Evolutionary conservation across 371 early-diverging fungal species (phyloP).

Genomic region (Lichtheimia corymbifera): DNA sequence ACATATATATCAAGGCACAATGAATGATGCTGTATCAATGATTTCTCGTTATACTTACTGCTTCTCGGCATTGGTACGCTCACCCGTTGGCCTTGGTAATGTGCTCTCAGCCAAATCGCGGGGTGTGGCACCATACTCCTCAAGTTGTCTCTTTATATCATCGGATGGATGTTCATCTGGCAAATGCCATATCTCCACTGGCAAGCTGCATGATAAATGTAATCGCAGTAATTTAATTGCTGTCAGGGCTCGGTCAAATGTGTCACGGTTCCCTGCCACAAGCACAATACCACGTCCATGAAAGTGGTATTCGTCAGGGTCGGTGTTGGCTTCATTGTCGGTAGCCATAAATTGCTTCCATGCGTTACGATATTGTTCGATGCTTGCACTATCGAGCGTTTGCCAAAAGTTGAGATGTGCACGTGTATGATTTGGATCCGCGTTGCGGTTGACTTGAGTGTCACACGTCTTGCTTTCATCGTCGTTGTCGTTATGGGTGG

Average conservation of each 20-base stretch:
- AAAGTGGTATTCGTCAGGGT: not conserved
- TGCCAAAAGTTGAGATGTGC: conserved; percentile 40
- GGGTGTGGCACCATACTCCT: conserved; percentile 17
- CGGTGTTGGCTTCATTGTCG: conserved; percentile 1
- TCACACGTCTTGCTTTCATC: no score
- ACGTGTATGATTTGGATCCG: conserved; percentile 40
- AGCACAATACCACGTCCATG: conserved; percentile 38
- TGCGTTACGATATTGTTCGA: conserved; percentile 18
- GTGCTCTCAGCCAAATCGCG: conserved; percentile 29
- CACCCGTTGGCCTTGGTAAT: conserved; percentile 29
- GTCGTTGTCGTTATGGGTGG: no score
- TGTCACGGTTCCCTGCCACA: conserved; percentile 48
- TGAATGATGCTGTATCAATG: no score
- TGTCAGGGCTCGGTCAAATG: conserved; percentile 34
- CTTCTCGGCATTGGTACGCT: conserved; percentile 35
- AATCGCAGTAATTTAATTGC: conserved; percentile 28
- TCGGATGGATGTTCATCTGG: conserved; percentile 33
- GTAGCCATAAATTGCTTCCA: conserved; percentile 36
- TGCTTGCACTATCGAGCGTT: conserved; percentile 13
- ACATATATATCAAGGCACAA: not conserved
- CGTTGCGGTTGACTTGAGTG: conserved; percentile 21
- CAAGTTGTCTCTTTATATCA: conserved; percentile 12
- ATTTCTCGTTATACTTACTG: conserved; percentile 26
- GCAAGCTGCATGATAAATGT: conserved; percentile 23
- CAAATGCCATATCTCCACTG: conserved; percentile 47